Percentiles rank a stretch among this genome's conserved stretches.
phyloP scores from a whole-genome alignment of 768 basidiomycete genomes.

The Leccinum sublutescens region DNA sequence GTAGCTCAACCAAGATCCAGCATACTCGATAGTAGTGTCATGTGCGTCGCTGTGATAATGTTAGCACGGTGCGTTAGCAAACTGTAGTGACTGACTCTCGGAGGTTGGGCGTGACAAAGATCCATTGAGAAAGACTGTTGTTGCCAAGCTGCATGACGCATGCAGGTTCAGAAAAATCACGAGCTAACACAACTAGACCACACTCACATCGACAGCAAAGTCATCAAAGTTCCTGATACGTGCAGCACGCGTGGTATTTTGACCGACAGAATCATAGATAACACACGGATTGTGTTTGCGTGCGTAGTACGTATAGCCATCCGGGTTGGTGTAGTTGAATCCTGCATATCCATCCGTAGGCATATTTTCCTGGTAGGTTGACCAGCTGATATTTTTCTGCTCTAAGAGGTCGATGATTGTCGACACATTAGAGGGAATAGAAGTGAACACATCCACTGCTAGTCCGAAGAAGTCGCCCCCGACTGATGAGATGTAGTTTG shows the following conservation, averaged over 20 bases:
- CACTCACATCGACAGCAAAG: conserved; percentile 50
- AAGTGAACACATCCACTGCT: conserved; percentile 36
- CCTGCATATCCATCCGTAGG: conserved; percentile 47
- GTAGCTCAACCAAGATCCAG: conserved; percentile 43
- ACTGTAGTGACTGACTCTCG: conserved; percentile 20
- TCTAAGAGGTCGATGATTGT: conserved; percentile 62
- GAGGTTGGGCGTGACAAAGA: conserved; percentile 62
- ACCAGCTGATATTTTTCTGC: conserved; percentile 56
- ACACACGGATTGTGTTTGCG: conserved; percentile 58
- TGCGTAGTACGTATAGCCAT: conserved; percentile 48
- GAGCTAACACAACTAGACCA: neutral
- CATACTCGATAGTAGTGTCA: conserved; percentile 54
- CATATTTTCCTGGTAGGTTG: conserved; percentile 59
- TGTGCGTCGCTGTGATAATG: conserved; percentile 50
- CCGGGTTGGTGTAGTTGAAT: conserved; percentile 34
- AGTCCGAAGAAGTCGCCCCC: conserved; percentile 57
- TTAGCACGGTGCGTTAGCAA: neutral
- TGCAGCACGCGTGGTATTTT: conserved; percentile 38
- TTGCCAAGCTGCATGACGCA: conserved; percentile 28
- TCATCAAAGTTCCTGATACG: conserved; percentile 62
- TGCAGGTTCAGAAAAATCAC: neutral
- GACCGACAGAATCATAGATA: conserved; percentile 50
- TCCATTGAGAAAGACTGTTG: conserved; percentile 54
- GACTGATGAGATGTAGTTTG: conserved; percentile 50
- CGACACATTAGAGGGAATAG: conserved; percentile 47